Conservation (phyloP, 345 rosid genomes). For the Gossypium turneri region DNA sequence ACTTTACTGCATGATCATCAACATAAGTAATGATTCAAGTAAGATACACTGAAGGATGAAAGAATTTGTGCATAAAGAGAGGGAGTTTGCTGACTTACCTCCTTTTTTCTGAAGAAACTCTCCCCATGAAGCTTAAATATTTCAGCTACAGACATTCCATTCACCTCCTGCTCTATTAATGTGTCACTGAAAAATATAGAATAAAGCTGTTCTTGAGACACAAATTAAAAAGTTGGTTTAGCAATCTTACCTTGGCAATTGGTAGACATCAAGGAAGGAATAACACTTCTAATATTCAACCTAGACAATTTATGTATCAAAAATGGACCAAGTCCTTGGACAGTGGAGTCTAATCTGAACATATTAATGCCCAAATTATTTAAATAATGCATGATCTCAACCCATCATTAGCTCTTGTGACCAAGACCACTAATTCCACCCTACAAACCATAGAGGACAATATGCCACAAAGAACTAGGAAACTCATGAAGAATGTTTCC, state of each 20-base stretch:
- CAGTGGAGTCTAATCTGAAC: not conserved
- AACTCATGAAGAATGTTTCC: not conserved
- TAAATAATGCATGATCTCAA: not conserved
- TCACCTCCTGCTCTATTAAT: conserved; percentile 58
- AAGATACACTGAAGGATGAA: not conserved
- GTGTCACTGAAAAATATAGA: conserved; percentile 47
- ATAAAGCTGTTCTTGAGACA: conserved; percentile 6
- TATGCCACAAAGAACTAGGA: not conserved
- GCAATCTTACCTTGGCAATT: conserved; percentile 6
- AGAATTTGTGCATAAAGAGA: not conserved
- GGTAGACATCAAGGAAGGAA: not conserved
- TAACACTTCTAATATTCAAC: conserved; percentile 12
- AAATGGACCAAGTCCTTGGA: not conserved
- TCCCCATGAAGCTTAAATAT: conserved; percentile 81
- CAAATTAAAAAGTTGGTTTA: not conserved
- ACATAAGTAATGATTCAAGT: not conserved
- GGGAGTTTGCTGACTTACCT: conserved; percentile 42
- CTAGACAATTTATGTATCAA: not conserved
- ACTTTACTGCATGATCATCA: not conserved
- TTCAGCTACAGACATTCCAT: conserved; percentile 75
- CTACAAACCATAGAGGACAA: not conserved
- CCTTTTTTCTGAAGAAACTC: conserved; percentile 77
- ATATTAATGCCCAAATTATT: not conserved
- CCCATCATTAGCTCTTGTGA: conserved; percentile 3
- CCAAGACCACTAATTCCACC: not conserved